Percentiles rank a stretch among this genome's conserved stretches.
These are phyloP conservation scores for Petunia axillaris DNA, from an alignment of 257 asterid genomes.

Conservation along the genomic window DNA sequence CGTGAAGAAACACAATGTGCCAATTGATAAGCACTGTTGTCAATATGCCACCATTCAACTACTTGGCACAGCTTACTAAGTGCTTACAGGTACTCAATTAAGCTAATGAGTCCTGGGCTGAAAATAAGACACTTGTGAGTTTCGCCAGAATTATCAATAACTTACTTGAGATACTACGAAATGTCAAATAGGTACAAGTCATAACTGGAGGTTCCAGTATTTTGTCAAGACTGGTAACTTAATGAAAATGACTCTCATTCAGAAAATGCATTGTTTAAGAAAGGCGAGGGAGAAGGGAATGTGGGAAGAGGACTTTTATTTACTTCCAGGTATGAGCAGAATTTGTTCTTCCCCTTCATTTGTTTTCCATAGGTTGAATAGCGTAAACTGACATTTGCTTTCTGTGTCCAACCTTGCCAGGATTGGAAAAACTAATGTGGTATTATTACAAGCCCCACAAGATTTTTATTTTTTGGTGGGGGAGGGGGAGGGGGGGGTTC, in stretches of 20 bases:
- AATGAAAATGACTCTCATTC: neutral
- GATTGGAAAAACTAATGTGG: neutral
- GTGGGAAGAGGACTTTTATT: neutral
- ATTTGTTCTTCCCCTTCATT: neutral
- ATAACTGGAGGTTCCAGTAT: neutral
- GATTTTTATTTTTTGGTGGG: neutral
- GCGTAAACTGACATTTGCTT: neutral
- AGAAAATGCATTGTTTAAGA: neutral
- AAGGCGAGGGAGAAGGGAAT: neutral
- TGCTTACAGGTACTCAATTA: neutral
- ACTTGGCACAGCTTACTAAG: neutral
- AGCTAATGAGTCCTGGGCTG: conserved; percentile 1
- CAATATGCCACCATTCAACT: conserved; percentile 3
- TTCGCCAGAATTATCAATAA: conserved; percentile 1
- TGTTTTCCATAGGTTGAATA: neutral
- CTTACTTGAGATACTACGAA: conserved; percentile 6
- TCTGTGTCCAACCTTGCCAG: neutral
- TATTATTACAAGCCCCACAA: neutral
- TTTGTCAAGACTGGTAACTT: neutral
- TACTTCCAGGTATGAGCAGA: conserved; percentile 1
- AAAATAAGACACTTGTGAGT: neutral
- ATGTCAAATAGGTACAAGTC: neutral
- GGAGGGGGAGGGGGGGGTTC: neutral
- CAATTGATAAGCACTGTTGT: neutral
- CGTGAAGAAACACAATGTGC: neutral